These are phyloP conservation scores for Trichoderma lentiforme DNA, from an alignment of 2,329 filamentous ascomycete species.

Conservation along the genomic window DNA sequence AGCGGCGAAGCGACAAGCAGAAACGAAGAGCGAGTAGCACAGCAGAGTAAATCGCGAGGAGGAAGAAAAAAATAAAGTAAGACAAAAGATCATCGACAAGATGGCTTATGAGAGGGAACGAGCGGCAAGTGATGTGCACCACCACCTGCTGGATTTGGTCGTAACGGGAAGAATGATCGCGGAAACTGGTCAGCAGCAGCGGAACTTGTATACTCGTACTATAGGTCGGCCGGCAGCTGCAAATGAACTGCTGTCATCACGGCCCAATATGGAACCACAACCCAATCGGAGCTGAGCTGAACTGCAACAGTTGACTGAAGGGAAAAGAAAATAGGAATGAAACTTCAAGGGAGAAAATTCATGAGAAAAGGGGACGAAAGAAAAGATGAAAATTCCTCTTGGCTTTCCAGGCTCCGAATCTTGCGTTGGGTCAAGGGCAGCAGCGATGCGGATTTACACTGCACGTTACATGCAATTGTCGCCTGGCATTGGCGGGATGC, in stretches of 20 bases:
- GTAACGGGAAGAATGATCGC: not conserved
- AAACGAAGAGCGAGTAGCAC: not conserved
- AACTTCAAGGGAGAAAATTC: not conserved
- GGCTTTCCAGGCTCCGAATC: not conserved
- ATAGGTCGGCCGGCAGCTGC: not conserved
- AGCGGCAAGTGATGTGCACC: slow-evolving; percentile 8
- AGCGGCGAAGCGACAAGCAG: not conserved
- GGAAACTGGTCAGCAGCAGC: not conserved
- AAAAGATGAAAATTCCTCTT: not conserved
- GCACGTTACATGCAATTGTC: not conserved
- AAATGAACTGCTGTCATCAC: not conserved
- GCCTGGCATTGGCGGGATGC: not conserved
- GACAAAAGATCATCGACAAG: not conserved
- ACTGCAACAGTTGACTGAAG: not conserved
- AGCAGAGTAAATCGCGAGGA: not conserved
- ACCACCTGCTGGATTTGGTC: slow-evolving; percentile 16
- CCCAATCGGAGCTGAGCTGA: not conserved
- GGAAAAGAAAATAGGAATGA: not conserved
- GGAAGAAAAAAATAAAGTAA: not conserved
- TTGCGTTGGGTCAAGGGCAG: not conserved
- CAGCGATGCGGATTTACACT: not conserved
- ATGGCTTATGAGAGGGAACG: not conserved
- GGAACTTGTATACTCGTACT: not conserved
- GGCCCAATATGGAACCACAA: slow-evolving; percentile 2
- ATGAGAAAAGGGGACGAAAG: not conserved